Conservation (phyloP, 2,329 filamentous ascomycete species). For the Claviceps maximensis region DNA sequence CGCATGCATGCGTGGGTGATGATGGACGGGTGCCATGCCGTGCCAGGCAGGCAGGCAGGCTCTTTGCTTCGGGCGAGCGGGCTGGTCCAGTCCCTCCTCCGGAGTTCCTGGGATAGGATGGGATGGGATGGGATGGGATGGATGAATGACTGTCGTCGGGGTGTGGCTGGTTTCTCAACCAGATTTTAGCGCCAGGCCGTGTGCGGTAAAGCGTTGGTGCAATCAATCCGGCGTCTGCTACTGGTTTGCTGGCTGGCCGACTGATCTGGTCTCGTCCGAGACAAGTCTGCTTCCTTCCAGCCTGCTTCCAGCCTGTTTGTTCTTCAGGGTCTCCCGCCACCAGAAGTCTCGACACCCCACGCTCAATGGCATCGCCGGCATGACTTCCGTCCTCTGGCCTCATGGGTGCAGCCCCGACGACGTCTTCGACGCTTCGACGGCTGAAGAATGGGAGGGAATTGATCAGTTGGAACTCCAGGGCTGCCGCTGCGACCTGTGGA, state of each 20-base stretch:
- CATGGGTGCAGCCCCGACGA: not conserved
- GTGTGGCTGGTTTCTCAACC: slow-evolving; percentile 10
- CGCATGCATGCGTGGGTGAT: no score
- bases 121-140: no score
- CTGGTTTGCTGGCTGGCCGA: not conserved
- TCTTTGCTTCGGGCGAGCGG: slow-evolving; percentile 1
- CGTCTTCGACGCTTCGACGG: no score
- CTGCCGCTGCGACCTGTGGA: not conserved
- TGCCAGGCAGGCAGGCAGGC: not conserved
- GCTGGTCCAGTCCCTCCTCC: no score
- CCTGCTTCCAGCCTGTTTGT: no score
- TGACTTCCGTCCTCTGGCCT: not conserved
- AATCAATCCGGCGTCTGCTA: not conserved
- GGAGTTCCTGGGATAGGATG: no score
- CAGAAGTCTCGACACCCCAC: not conserved
- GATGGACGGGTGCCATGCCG: no score
- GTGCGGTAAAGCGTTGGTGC: slow-evolving; percentile 4
- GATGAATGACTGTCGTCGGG: no score
- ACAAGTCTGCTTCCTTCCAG: not conserved
- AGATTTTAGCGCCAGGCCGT: slow-evolving; percentile 10
- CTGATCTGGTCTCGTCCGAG: not conserved
- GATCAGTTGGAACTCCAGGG: no score
- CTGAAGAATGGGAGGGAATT: no score
- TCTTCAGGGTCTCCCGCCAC: not conserved
- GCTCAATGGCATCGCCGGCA: not conserved